These are phyloP conservation scores for Gossypium australe DNA, from an alignment of 345 rosid genomes.

Conservation along the genomic window DNA sequence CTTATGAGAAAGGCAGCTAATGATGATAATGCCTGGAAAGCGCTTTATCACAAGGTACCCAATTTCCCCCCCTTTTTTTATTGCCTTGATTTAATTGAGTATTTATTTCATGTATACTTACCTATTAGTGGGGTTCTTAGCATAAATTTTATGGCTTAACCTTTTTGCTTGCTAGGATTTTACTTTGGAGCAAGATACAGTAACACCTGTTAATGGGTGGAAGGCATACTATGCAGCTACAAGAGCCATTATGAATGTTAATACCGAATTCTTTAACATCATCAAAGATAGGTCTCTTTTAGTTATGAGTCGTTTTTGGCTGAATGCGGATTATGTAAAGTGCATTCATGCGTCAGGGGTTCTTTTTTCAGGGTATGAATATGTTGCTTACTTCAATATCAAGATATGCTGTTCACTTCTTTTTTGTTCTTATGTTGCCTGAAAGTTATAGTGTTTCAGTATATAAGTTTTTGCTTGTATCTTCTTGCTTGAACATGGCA, in stretches of 20 bases:
- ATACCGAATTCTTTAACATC: conserved; percentile 72
- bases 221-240: conserved; percentile 95
- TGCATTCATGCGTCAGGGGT: conserved; percentile 84
- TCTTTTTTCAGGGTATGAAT: conserved; percentile 74
- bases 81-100: too few species aligned
- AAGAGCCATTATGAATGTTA: conserved; percentile 78
- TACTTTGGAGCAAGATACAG: conserved; percentile 77
- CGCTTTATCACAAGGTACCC: conserved; percentile 84
- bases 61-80: neutral
- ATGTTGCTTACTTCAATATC: neutral
- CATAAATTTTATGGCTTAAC: conserved; percentile 1
- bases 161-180: conserved; percentile 56
- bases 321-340: conserved; percentile 88
- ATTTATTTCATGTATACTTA: too few species aligned
- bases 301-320: conserved; percentile 79
- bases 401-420: neutral
- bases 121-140: neutral
- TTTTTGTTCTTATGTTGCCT: neutral
- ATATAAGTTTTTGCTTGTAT: too few species aligned
- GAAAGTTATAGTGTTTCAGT: too few species aligned
- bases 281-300: conserved; percentile 68
- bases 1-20: conserved; percentile 97
- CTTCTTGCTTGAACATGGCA: neutral
- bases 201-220: conserved; percentile 88
- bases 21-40: conserved; percentile 98